phyloP scores from a whole-genome alignment of 1,284 basidiomycete genomes.

The Melampsora occidentalis region DNA sequence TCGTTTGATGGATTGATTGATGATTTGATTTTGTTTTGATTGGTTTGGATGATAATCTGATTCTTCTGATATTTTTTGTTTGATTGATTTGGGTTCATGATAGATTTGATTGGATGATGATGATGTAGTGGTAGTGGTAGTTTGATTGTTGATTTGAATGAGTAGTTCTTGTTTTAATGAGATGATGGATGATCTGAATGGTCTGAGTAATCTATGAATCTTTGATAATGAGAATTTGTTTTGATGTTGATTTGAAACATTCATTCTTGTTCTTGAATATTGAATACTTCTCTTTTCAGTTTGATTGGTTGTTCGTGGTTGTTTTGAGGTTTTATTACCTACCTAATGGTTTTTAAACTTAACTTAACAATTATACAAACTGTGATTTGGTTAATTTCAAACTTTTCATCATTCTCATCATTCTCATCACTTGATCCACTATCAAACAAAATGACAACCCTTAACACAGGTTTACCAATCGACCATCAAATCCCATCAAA shows the following conservation, averaged over 20 bases:
- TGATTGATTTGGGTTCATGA: conserved; percentile 16
- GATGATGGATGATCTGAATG: conserved; percentile 26
- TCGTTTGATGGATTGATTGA: background rate
- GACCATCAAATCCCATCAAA: conserved; percentile 7
- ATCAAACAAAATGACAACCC: conserved; percentile 21
- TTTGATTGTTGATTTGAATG: background rate
- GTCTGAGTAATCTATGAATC: conserved; percentile 24
- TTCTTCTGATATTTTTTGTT: background rate
- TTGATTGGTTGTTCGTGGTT: no score
- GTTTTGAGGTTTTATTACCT: no score
- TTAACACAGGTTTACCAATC: conserved; percentile 27
- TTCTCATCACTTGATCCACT: no score
- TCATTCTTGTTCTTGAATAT: no score
- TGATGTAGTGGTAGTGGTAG: background rate
- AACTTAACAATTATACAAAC: no score
- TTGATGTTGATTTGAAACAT: no score
- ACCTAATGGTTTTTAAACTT: no score
- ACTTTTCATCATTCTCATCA: no score
- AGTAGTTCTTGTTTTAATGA: conserved; percentile 13
- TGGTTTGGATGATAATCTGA: background rate
- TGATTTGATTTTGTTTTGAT: background rate
- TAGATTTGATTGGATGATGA: background rate
- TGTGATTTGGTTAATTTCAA: no score
- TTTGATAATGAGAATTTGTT: conserved; percentile 4
- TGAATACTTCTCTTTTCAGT: no score